Conservation (phyloP, 306 rosid species). For the Lotus japonicus region DNA sequence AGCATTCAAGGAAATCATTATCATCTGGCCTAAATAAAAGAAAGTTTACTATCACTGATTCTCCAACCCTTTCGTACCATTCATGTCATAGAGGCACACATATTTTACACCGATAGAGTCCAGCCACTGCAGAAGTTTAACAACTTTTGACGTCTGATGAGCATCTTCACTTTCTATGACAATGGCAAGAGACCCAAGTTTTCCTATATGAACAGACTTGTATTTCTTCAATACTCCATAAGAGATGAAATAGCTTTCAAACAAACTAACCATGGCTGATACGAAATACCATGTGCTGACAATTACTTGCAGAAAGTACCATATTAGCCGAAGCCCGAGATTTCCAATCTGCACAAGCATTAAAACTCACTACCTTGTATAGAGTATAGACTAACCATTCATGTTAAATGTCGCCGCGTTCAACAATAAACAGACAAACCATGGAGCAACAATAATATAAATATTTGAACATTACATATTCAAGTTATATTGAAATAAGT, state of each 20-base stretch:
- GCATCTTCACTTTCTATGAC: constrained; percentile 89
- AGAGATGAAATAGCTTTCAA: constrained; percentile 66
- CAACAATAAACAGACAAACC: too few species aligned
- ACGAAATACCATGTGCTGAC: constrained; percentile 42
- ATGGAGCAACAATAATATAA: too few species aligned
- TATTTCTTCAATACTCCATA: constrained; percentile 45
- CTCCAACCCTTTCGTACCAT: constrained; percentile 44
- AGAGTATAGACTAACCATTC: too few species aligned
- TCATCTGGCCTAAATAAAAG: constrained; percentile 7
- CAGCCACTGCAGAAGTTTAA: constrained; percentile 66
- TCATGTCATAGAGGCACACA: constrained; percentile 74
- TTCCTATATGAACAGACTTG: constrained; percentile 39
- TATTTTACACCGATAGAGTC: constrained; percentile 55
- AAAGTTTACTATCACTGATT: constrained; percentile 1
- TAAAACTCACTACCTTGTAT: constrained; percentile 19
- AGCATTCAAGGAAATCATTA: constrained; percentile 11
- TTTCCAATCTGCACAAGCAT: constrained; percentile 47
- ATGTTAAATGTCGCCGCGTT: too few species aligned
- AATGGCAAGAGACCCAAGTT: constrained; percentile 56
- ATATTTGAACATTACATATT: too few species aligned
- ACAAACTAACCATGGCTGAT: constrained; percentile 15
- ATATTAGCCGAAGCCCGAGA: constrained; percentile 52
- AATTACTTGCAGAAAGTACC: constrained; percentile 56
- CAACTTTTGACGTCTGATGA: constrained; percentile 45
- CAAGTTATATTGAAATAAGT: too few species aligned